Evolutionary conservation across 2,329 filamentous ascomycete genomes (phyloP).

Genomic region (Fusarium burgessii): DNA sequence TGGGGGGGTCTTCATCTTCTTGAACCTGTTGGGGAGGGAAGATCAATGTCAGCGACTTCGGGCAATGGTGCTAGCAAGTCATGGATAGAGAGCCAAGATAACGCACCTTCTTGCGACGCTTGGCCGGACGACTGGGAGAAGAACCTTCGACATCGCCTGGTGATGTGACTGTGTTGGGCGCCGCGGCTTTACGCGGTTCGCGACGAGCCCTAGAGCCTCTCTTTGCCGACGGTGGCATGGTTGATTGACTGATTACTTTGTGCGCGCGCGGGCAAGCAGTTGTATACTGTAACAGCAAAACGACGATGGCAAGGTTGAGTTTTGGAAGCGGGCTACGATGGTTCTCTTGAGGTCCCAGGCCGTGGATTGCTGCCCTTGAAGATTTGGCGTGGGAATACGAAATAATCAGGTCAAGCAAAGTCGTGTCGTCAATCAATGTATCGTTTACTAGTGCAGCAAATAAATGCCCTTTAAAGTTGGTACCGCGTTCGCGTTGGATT

Average conservation of each 20-base stretch:
- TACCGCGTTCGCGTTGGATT: constrained; percentile 51
- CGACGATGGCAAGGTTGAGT: constrained; percentile 1
- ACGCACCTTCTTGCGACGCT: constrained; percentile 72
- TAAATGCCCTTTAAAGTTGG: constrained; percentile 47
- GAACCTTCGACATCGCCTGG: constrained; percentile 61
- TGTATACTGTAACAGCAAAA: constrained; percentile 3
- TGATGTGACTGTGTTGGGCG: constrained; percentile 50
- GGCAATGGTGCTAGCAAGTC: neutral
- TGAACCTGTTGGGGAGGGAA: constrained; percentile 49
- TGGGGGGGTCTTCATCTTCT: constrained; percentile 53
- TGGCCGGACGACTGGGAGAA: constrained; percentile 71
- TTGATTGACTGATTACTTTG: neutral
- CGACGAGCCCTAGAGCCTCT: constrained; percentile 54
- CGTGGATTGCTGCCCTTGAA: constrained; percentile 22
- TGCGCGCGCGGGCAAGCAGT: neutral
- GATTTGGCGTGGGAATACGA: constrained; percentile 22
- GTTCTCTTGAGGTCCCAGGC: constrained; percentile 5
- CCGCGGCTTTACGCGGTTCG: constrained; percentile 54
- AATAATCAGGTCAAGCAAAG: constrained; percentile 27
- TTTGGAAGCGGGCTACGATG: neutral
- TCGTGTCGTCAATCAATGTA: constrained; percentile 43
- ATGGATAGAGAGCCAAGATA: neutral
- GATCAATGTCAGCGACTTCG: constrained; percentile 27
- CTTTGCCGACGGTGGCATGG: constrained; percentile 56
- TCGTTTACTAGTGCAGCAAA: constrained; percentile 37